Base-by-base conservation (phyloP, 2,329 filamentous ascomycete genomes). In the Arthrobotrys musiformis region DNA sequence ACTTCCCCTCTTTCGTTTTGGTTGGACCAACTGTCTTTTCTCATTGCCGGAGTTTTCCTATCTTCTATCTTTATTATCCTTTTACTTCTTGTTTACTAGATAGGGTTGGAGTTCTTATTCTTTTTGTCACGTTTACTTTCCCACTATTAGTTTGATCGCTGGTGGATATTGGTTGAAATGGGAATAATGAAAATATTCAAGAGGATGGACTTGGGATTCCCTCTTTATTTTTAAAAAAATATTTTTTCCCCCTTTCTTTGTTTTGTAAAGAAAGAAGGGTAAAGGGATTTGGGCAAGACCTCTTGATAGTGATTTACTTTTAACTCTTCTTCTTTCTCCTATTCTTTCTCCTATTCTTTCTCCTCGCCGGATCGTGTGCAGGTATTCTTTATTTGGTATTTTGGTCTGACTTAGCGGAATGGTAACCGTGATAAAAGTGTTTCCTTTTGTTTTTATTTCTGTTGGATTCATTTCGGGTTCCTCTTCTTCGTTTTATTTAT, bases 21-120 rank as follows among this genome's bases (percentile, higher is more conserved):
- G 24, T 8, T 44, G 35, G 33, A 19, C 62, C 22, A 26, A 22
- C 30, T 42, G 28, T 58, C 35, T 26, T 68, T 66, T 33, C 40
- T 58, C 70, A 75, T 75, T 68, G 70, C 62, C 24, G 70, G 70
- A 75, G 70, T 73, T 68, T 56, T 28, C 33, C 30, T 42, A n/a
- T n/a, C 11, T n/a, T 63, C 15, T 46, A n/a, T n/a, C n/a, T 17
- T 64, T 64, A 26, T 8, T 40, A 15, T 64, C 37, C 24, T 4
- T 50, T 22, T 50, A 13, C n/a, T 61, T 74, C 44, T n/a, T 61
- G 42, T 62, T 62, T 46, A 75, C 30, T 75, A 75, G 70, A 75
- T 30, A 60, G 24, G 70, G 70, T 30, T 30, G 70, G 70, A 75
- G 70, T 75, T 75, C 11, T 22, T 42, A 67, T 48, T 56, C 61